A percentile compares a stretch with the other conserved stretches of the same genome.
Conservation (phyloP, 2,329 filamentous ascomycete genomes). For the Sclerotinia borealis region DNA sequence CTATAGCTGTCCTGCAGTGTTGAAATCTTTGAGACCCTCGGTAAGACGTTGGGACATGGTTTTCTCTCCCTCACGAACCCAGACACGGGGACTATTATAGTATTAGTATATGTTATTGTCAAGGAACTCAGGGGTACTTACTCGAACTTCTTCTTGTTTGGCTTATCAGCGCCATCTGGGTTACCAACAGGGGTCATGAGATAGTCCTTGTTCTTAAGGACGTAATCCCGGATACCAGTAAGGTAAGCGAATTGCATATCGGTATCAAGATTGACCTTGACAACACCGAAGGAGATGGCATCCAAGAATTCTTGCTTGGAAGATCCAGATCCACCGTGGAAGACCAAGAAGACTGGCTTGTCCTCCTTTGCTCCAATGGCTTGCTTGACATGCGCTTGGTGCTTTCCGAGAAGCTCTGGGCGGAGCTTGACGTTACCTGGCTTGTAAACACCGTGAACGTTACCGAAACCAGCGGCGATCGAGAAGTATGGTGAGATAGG, state of each 20-base stretch:
- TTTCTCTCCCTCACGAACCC: constrained; percentile 97
- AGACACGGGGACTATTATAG: constrained; percentile 46
- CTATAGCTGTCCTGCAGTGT: constrained; percentile 74
- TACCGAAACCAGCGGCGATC: constrained; percentile 96
- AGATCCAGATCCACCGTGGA: constrained; percentile 95
- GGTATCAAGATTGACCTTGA: constrained; percentile 99
- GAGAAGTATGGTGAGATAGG: constrained; percentile 94
- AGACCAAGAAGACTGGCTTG: constrained; percentile 98
- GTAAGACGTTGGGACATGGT: constrained; percentile 79
- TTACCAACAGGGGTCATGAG: constrained; percentile 82
- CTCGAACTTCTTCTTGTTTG: constrained; percentile 95
- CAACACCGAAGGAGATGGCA: constrained; percentile 87
- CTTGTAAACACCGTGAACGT: constrained; percentile 99
- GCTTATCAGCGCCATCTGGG: constrained; percentile 93
- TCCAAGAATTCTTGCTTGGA: constrained; percentile 83
- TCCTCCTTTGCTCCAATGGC: constrained; percentile 64
- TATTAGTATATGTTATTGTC: not conserved
- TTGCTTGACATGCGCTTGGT: constrained; percentile 86
- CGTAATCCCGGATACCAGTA: constrained; percentile 86
- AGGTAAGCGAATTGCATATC: constrained; percentile 96
- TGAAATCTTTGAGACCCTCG: constrained; percentile 86
- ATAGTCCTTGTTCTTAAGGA: constrained; percentile 94
- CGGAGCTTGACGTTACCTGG: constrained; percentile 95
- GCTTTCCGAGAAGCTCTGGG: constrained; percentile 92
- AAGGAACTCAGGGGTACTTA: not conserved